Base-by-base conservation (phyloP, 441 rosid genomes). In the Syzygium syzygioides region DNA sequence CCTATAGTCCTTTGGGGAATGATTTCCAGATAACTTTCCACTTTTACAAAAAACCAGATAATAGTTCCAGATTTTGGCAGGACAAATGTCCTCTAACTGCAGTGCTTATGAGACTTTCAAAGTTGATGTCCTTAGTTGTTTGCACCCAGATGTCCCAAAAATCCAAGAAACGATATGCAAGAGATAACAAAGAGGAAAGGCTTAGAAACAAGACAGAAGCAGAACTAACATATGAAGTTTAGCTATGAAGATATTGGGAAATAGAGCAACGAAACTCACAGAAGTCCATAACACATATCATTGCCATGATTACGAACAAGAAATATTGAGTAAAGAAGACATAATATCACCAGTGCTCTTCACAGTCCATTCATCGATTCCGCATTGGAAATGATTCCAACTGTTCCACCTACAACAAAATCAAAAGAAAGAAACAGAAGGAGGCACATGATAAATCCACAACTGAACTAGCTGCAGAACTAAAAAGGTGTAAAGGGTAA, bases 301-400 rank as follows among this genome's bases (percentile, higher is more conserved):
- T 71, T 71, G 50, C 80, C 80, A 37, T n/a, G 30, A n/a, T 76
- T 86, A 89, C 26, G 19, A 83, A 19, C 41, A 52, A 87, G 83
- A 45, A 76, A 7, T 53, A 54, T 80, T 4, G 17, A 68, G 52
- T 32, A 45, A 20, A 79, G 68, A 88, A 41, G 26, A 86, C 17
- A 88, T 4, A 18, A 30, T 20, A 25, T 20, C 76, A 93, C 94
- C 94, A 14, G 93, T 92, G 48, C 88, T 88, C 91, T 91, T 92
- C 68, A 92, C 88, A 60, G 85, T 91, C 85, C 41, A 86, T 91
- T 95, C 96, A 71, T 94, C 91, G 26, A 94, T 85, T 19, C 92
- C 88, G 89, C 95, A 92, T 37, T 92, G 92, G 64, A 91, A 92
- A 85, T 91, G 95, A 90, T 94, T 94, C 95, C 95, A 93, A 87